A percentile compares a stretch with the other conserved stretches of the same genome.
These are phyloP conservation scores for Catunica adiposa DNA, from an alignment of 2,329 filamentous ascomycete species.

Conservation along the genomic window DNA sequence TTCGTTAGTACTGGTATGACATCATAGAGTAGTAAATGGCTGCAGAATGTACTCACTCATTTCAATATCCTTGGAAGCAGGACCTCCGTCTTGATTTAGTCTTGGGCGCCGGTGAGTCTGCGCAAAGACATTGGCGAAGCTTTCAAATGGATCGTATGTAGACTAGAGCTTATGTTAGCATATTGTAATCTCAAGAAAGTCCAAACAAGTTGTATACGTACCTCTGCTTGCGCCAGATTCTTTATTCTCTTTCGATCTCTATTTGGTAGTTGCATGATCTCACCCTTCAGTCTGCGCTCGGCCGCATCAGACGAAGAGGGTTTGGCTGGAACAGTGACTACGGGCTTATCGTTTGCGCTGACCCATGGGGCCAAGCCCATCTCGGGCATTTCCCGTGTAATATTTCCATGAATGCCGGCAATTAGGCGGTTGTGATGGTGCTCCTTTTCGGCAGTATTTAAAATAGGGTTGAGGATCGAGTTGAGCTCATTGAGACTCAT, in stretches of 20 bases:
- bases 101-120: slow-evolving; percentile 32
- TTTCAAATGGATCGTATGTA: slow-evolving; percentile 37
- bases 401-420: slow-evolving; percentile 50
- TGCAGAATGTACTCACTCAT: slow-evolving; percentile 44
- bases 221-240: slow-evolving; percentile 44
- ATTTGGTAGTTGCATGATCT: slow-evolving; percentile 54
- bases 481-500: slow-evolving; percentile 29
- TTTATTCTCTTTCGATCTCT: slow-evolving; percentile 51
- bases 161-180: slow-evolving; percentile 5
- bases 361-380: slow-evolving; percentile 53
- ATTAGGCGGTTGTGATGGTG: slow-evolving; percentile 54
- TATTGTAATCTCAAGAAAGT: neutral
- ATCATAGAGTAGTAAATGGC: neutral
- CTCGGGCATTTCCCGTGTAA: slow-evolving; percentile 52
- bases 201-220: slow-evolving; percentile 22
- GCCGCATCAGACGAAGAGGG: slow-evolving; percentile 48
- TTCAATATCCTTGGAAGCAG: slow-evolving; percentile 50
- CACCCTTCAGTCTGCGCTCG: slow-evolving; percentile 48
- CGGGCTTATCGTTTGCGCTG: slow-evolving; percentile 52
- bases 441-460: slow-evolving; percentile 39
- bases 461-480: slow-evolving; percentile 48
- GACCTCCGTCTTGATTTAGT: slow-evolving; percentile 43
- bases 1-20: neutral
- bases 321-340: slow-evolving; percentile 39
- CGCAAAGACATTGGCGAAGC: slow-evolving; percentile 33